Evolutionary conservation across 495 filamentous ascomycete species (phyloP).

Genomic region (Hypomontagnella submonticulosa): DNA sequence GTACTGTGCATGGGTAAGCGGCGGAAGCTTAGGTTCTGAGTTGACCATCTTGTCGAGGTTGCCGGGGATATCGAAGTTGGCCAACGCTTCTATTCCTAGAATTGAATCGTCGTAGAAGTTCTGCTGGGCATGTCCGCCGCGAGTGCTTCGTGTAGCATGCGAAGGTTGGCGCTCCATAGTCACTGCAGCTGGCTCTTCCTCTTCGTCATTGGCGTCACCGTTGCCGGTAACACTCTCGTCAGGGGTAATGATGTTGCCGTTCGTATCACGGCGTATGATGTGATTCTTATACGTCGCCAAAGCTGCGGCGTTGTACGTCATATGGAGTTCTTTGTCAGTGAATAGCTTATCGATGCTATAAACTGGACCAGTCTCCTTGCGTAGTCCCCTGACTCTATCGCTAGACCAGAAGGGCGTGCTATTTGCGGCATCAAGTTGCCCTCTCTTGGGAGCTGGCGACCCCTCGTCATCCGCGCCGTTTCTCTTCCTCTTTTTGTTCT

Average conservation of each 20-base stretch:
- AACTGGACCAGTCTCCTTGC: constrained; percentile 60
- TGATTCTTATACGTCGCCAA: constrained; percentile 69
- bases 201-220: constrained; percentile 59
- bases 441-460: constrained; percentile 70
- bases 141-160: constrained; percentile 78
- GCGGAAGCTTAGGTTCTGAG: constrained; percentile 69
- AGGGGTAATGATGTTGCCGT: constrained; percentile 57
- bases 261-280: constrained; percentile 63
- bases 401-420: constrained; percentile 67
- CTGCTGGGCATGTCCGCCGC: constrained; percentile 64
- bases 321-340: constrained; percentile 88
- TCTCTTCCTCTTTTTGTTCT: constrained; percentile 82
- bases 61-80: constrained; percentile 70
- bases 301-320: constrained; percentile 77
- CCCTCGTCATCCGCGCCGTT: constrained; percentile 75
- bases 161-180: constrained; percentile 79
- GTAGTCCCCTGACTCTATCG: constrained; percentile 57
- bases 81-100: constrained; percentile 68
- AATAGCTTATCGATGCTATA: constrained; percentile 92
- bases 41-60: constrained; percentile 59
- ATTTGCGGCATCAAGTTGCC: constrained; percentile 57
- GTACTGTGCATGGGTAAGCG: constrained; percentile 66
- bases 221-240: constrained; percentile 63
- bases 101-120: constrained; percentile 65
- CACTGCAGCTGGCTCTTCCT: constrained; percentile 62